A percentile compares a stretch with the other conserved stretches of the same genome.
Conservation (phyloP, 495 filamentous ascomycete genomes). For the Penicillium manginii region DNA sequence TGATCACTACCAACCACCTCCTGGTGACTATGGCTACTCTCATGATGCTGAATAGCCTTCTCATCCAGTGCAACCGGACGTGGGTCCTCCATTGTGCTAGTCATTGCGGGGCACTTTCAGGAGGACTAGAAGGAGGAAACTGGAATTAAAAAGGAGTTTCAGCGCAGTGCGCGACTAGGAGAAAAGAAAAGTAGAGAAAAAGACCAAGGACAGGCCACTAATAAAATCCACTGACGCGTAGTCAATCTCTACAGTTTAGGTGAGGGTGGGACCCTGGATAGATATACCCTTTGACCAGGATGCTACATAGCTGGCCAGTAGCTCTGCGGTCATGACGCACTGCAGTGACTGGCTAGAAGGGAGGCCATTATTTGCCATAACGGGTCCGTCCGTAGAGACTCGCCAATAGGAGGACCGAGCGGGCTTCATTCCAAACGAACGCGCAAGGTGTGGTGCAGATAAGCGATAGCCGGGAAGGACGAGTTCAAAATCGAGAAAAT, state of each 20-base stretch:
- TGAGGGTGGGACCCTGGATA: slow-evolving; percentile 1
- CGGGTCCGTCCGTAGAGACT: slow-evolving; percentile 11
- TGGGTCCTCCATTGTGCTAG: slow-evolving; percentile 22
- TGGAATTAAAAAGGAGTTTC: neutral
- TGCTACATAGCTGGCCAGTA: neutral
- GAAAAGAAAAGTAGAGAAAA: neutral
- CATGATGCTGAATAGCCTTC: slow-evolving; percentile 26
- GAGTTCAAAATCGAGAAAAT: slow-evolving; percentile 28
- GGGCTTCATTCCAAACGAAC: slow-evolving; percentile 3
- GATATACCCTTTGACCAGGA: neutral
- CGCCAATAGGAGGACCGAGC: slow-evolving; percentile 10
- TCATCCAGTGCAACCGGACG: slow-evolving; percentile 28
- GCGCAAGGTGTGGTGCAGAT: slow-evolving; percentile 4
- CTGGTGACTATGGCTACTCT: slow-evolving; percentile 30
- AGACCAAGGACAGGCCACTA: neutral
- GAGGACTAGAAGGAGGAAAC: neutral
- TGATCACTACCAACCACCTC: slow-evolving; percentile 19
- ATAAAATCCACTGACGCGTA: neutral
- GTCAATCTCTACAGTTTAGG: neutral
- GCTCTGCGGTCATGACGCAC: neutral
- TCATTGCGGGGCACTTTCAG: slow-evolving; percentile 17
- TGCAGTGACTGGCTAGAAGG: neutral
- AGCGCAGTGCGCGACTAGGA: neutral
- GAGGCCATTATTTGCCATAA: slow-evolving; percentile 1
- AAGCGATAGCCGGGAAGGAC: slow-evolving; percentile 30